Conservation (phyloP, 176 grass and related monocot species). For the Avena insularis region DNA sequence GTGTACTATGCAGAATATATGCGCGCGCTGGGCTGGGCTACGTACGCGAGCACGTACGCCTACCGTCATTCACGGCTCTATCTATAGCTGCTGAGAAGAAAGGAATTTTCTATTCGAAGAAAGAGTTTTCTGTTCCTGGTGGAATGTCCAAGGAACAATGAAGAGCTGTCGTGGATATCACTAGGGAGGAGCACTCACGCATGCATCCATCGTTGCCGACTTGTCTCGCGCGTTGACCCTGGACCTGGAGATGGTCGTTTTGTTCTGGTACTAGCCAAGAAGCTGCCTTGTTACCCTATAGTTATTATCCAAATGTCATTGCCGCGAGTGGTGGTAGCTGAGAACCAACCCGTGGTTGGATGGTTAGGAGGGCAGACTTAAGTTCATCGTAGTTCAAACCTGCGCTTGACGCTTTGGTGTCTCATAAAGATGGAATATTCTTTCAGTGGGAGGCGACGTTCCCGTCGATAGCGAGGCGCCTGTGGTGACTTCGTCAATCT, state of each 20-base stretch:
- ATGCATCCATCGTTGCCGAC: background rate
- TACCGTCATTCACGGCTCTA: background rate
- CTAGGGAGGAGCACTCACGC: background rate
- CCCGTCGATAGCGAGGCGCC: no score
- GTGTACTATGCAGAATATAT: background rate
- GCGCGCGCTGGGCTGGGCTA: background rate
- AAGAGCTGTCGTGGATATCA: slow-evolving; percentile 23
- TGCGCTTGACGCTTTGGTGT: no score
- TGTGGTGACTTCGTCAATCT: no score
- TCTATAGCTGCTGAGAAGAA: background rate
- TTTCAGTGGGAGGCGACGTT: no score
- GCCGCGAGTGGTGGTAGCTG: background rate
- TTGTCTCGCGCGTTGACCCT: slow-evolving; percentile 2
- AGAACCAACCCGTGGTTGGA: no score
- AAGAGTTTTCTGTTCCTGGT: background rate
- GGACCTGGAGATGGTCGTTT: background rate
- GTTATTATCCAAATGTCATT: slow-evolving; percentile 39
- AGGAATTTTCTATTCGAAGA: background rate
- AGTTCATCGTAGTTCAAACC: no score
- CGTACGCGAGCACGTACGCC: background rate
- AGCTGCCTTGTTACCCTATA: background rate
- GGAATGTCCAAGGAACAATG: slow-evolving; percentile 5
- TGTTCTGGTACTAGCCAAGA: background rate
- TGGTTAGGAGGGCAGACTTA: no score
- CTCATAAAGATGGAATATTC: no score